These are phyloP conservation scores for Alternaria angustiovoidea DNA, from an alignment of 2,329 filamentous ascomycete species.

Conservation along the genomic window DNA sequence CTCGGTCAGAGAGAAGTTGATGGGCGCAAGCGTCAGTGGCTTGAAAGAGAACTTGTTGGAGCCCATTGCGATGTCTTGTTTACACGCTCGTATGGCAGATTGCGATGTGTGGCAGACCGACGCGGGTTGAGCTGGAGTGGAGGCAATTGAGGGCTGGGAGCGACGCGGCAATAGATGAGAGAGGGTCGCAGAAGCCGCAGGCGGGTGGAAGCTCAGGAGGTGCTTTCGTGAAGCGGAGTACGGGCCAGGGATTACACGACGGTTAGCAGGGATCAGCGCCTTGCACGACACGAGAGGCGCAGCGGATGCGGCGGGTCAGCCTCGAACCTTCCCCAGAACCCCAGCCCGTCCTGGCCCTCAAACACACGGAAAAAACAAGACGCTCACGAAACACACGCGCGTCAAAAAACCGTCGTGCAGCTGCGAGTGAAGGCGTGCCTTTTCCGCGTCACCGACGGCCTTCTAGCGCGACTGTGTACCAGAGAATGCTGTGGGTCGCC, in stretches of 20 bases:
- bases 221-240: conserved; percentile 31
- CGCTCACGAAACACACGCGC: not conserved
- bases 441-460: conserved; percentile 8
- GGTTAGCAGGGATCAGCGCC: conserved; percentile 19
- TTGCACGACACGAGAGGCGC: conserved; percentile 27
- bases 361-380: not conserved
- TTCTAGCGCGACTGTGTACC: conserved; percentile 13
- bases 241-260: conserved; percentile 31
- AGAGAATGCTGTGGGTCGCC: conserved; percentile 24
- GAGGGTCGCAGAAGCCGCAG: conserved; percentile 27
- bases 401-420: not conserved
- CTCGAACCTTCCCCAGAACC: not conserved
- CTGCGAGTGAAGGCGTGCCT: not conserved
- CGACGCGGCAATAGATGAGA: conserved; percentile 24
- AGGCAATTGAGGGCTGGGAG: conserved; percentile 28
- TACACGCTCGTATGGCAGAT: conserved; percentile 1
- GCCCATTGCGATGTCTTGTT: conserved; percentile 31
- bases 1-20: conserved; percentile 54
- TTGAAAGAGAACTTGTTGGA: conserved; percentile 41
- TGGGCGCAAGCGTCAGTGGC: conserved; percentile 48
- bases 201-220: conserved; percentile 42
- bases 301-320: conserved; percentile 10
- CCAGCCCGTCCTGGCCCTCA: not conserved
- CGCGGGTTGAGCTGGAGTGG: conserved; percentile 15
- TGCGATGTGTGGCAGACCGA: conserved; percentile 12